Base-by-base conservation (phyloP, 202 grass and related monocot genomes). In the Bolboschoenoplectus hybrid region DNA sequence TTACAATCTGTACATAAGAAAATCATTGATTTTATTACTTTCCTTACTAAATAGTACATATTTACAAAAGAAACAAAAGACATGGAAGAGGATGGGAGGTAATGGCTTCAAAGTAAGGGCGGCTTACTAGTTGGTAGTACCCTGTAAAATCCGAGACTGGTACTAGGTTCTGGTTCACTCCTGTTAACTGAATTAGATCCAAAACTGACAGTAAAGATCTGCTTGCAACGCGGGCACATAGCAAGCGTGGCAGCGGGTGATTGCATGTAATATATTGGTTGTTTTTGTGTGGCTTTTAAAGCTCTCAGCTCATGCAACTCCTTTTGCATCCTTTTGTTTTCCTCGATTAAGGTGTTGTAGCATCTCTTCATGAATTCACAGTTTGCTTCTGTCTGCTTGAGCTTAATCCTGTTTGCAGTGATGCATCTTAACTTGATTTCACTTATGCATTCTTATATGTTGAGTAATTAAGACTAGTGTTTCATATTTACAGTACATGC, bases 161-260 rank as follows among this genome's bases (percentile, higher is more conserved):
- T 80, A 71, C 14, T 53, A 20, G 82, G 14, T 55, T 69, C 64
- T 34, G 20, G 45, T 67, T 68, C 65, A 0, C 43, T 53, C 65
- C 47, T 51, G 14, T 56, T 68, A 84, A n/a, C 47, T 43, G 63
- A 68, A 55, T 50, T 84, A 12, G 63, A 68, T 84, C 35, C 63
- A 17, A 44, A 49, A 40, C 20, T 68, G 65, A 20, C 38, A 52
- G 82, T 69, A 68, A 84, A 84, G 50, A 87, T 67, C 74, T 75
- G 52, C 64, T 87, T 70, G 85, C 85, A 87, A 61, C 71, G 67
- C 17, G 85, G 75, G 85, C 85, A 87, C 85, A 87, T 87, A 8
- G 60, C 73, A 7, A 87, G 75, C 4, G 76, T 81, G 58, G 85
- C 60, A 53, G 71, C 74, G 11, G 75, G 85, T 44, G 47, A 67